Evolutionary conservation across 805 yeast genomes (phyloP).

Genomic region (Saccharomycopsis oosterbeekiorum): DNA sequence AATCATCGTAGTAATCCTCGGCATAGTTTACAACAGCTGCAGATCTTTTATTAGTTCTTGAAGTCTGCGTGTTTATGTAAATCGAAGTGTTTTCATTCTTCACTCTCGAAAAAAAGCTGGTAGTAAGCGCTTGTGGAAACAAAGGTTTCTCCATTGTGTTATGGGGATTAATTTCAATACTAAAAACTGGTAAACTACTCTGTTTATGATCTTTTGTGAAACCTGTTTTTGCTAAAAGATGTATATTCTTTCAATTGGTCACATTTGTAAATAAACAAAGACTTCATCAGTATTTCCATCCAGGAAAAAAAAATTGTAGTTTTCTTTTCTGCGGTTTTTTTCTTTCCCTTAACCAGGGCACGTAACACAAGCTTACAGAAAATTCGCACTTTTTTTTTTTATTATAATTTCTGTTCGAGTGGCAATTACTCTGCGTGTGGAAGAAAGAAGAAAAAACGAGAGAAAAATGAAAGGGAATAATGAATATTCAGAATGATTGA

Average conservation of each 20-base stretch:
- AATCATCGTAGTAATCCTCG: constrained; percentile 51
- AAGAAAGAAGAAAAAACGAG: background rate
- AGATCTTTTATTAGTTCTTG: constrained; percentile 70
- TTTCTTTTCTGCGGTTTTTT: no score
- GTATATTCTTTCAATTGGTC: no score
- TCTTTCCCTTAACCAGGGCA: background rate
- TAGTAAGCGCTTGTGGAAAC: constrained; percentile 69
- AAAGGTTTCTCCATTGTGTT: constrained; percentile 22
- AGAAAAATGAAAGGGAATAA: constrained; percentile 35
- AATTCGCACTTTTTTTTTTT: background rate
- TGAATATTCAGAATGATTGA: no score
- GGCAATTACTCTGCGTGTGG: background rate
- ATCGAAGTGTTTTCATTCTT: constrained; percentile 67
- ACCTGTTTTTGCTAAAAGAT: no score
- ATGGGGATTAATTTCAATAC: no score
- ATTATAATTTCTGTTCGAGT: background rate
- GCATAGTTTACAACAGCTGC: constrained; percentile 70
- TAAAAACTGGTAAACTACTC: no score
- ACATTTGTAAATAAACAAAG: no score
- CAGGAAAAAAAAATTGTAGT: no score
- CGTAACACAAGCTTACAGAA: background rate
- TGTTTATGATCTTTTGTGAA: no score
- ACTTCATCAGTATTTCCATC: no score
- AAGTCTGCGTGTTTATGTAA: constrained; percentile 61
- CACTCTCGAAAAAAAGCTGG: constrained; percentile 64